These are phyloP conservation scores for Stentor coeruleus DNA, from an alignment of 73 alveolate genomes.

Conservation along the genomic window DNA sequence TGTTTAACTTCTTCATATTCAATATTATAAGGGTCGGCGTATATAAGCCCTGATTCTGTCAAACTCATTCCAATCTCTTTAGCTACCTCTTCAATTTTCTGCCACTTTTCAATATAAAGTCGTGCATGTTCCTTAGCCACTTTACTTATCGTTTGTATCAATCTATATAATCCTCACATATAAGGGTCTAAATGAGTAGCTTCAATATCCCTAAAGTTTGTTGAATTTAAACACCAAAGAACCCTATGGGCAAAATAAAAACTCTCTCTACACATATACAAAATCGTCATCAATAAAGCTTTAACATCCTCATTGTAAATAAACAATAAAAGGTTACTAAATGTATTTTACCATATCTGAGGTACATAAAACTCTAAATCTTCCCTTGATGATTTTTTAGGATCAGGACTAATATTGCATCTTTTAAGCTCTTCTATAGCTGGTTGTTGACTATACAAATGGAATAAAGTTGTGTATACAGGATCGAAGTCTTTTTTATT, in stretches of 20 bases:
- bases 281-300: slow-evolving; percentile 49
- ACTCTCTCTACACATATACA: slow-evolving; percentile 54
- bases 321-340: slow-evolving; percentile 39
- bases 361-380: slow-evolving; percentile 73
- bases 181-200: slow-evolving; percentile 30
- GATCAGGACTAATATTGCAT: slow-evolving; percentile 14
- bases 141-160: not conserved
- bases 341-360: slow-evolving; percentile 42
- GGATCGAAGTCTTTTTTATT: not conserved
- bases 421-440: not conserved
- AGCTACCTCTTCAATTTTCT: not conserved
- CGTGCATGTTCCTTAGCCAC: slow-evolving; percentile 8
- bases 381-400: slow-evolving; percentile 31
- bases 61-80: not conserved
- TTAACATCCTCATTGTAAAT: slow-evolving; percentile 34
- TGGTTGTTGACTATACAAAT: not conserved
- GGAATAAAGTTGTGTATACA: not conserved
- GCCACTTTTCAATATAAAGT: not conserved
- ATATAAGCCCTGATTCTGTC: not conserved
- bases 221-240: slow-evolving; percentile 70
- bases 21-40: not conserved
- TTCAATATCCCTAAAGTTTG: slow-evolving; percentile 30
- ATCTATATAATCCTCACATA: not conserved
- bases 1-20: not conserved
- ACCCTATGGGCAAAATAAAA: slow-evolving; percentile 77